Conservation (phyloP, 2,329 filamentous ascomycete genomes). For the Leptodontidium sp. region DNA sequence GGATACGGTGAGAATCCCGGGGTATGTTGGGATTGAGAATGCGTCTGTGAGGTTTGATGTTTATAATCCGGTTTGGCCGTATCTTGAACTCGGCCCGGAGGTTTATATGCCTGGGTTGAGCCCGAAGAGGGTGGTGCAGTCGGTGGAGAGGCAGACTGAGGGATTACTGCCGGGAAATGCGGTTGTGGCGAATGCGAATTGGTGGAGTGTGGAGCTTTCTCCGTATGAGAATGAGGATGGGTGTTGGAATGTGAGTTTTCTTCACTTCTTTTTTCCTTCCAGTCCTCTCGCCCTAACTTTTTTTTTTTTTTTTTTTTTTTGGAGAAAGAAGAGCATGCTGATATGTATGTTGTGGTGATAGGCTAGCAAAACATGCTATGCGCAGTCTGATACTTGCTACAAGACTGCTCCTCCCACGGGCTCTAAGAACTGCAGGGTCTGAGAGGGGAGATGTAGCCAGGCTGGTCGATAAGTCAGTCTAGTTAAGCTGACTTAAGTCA, state of each 20-base stretch:
- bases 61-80: constrained; percentile 63
- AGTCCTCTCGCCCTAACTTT: background rate
- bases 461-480: too few relatives aligned
- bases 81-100: constrained; percentile 64
- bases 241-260: constrained; percentile 62
- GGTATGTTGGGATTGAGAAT: constrained; percentile 64
- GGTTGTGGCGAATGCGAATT: constrained; percentile 74
- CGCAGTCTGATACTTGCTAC: constrained; percentile 68
- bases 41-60: constrained; percentile 70
- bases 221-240: constrained; percentile 61
- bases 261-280: background rate
- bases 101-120: constrained; percentile 33
- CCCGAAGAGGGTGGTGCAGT: background rate
- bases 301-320: background rate
- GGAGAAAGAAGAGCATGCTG: background rate
- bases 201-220: constrained; percentile 71
- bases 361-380: constrained; percentile 62
- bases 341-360: constrained; percentile 28
- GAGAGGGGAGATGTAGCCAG: constrained; percentile 68
- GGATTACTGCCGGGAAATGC: constrained; percentile 64
- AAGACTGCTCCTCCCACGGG: constrained; percentile 65
- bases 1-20: constrained; percentile 69
- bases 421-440: constrained; percentile 64
- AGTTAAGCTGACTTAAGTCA: too few relatives aligned
- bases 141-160: constrained; percentile 49